Conservation (phyloP, 164 flowering plant species). For the Brasenia schreberi region DNA sequence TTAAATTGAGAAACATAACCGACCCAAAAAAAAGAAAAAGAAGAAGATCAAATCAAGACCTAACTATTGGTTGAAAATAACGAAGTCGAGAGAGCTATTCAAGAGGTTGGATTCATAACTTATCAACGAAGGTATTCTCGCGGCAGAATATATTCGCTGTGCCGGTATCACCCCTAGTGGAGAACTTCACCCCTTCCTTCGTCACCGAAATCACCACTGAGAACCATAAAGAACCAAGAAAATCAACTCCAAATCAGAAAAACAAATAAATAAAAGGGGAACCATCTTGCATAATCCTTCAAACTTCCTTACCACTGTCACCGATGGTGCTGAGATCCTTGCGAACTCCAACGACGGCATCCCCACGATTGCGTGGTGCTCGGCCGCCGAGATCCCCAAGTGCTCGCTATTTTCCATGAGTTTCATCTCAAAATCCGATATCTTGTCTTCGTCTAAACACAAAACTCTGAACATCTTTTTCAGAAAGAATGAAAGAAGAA, state of each 20-base stretch:
- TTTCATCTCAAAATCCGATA: slow-evolving; percentile 69
- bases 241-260: background rate
- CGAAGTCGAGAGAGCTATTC: background rate
- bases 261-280: background rate
- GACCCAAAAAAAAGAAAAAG: no score
- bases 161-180: slow-evolving; percentile 81
- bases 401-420: slow-evolving; percentile 35
- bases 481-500: no score
- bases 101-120: slow-evolving; percentile 20
- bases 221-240: background rate
- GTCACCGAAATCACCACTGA: slow-evolving; percentile 84
- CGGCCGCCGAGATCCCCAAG: slow-evolving; percentile 26
- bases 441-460: slow-evolving; percentile 48
- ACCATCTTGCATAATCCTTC: background rate
- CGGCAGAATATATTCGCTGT: slow-evolving; percentile 70
- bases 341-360: slow-evolving; percentile 65
- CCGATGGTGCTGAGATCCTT: slow-evolving; percentile 57
- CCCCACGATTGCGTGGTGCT: slow-evolving; percentile 56
- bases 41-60: no score
- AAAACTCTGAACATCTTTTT: background rate
- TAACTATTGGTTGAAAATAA: no score
- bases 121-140: slow-evolving; percentile 72
- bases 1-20: no score
- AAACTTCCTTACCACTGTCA: slow-evolving; percentile 9
- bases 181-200: slow-evolving; percentile 87